These are phyloP conservation scores for Orbilia quercus DNA, from an alignment of 2,329 filamentous ascomycete genomes.

Conservation along the genomic window DNA sequence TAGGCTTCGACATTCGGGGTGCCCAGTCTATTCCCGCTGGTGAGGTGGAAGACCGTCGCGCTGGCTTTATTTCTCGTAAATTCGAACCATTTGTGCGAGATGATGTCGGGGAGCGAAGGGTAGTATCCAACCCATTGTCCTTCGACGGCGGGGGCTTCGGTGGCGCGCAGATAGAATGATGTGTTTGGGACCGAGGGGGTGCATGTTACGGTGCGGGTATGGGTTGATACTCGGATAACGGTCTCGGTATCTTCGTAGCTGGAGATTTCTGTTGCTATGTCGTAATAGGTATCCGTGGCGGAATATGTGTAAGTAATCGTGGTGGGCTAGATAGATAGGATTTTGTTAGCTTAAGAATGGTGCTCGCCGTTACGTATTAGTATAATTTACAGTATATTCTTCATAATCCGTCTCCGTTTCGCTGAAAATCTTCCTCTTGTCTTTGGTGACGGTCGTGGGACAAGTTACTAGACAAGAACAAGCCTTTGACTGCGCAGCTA, in stretches of 20 bases:
- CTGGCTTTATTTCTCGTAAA: constrained; percentile 4
- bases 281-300: not conserved
- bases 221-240: constrained; percentile 3
- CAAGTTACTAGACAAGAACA: constrained; percentile 40
- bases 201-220: constrained; percentile 46
- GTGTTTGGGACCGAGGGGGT: constrained; percentile 25
- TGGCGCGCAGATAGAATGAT: constrained; percentile 44
- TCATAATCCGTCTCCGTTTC: constrained; percentile 6
- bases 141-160: constrained; percentile 17
- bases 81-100: not conserved
- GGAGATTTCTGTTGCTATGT: not conserved
- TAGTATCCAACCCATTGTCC: constrained; percentile 3
- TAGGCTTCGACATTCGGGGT: not conserved
- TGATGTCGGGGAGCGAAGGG: not conserved
- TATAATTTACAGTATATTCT: not conserved
- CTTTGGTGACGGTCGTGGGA: constrained; percentile 16
- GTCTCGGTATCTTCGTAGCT: not conserved
- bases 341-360: not conserved
- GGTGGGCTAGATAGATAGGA: not conserved
- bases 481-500: constrained; percentile 23
- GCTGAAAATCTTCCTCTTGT: constrained; percentile 17
- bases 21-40: not conserved
- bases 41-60: constrained; percentile 7
- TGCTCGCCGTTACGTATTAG: no score
- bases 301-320: not conserved